phyloP scores from a whole-genome alignment of 1,139 yeast species.

The Geotrichum fermentans region DNA sequence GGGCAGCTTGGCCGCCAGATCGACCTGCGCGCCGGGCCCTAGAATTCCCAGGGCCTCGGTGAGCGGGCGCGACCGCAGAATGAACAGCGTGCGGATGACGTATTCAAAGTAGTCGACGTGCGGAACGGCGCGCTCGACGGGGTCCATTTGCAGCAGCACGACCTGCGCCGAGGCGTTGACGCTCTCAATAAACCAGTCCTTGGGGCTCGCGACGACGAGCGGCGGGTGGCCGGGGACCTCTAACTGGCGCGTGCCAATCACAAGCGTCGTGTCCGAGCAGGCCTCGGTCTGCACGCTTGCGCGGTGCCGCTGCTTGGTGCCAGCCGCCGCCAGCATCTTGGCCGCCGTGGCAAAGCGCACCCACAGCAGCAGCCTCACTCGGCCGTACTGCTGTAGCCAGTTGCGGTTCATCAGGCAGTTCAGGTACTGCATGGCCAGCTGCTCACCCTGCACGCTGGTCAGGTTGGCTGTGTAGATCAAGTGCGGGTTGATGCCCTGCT shows the following conservation, averaged over 20 bases:
- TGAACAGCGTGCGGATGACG: constrained; percentile 60
- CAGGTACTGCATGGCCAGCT: constrained; percentile 70
- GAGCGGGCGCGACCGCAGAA: constrained; percentile 48
- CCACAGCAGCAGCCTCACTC: constrained; percentile 66
- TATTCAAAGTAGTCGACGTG: constrained; percentile 59
- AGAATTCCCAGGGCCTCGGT: constrained; percentile 48
- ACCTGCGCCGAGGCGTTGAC: constrained; percentile 11
- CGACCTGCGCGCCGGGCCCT: constrained; percentile 74
- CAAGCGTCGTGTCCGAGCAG: constrained; percentile 49
- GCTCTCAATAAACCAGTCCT: constrained; percentile 8
- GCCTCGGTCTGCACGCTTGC: constrained; percentile 59
- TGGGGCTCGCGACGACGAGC: not conserved
- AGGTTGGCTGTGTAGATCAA: constrained; percentile 64
- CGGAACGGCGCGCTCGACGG: constrained; percentile 30
- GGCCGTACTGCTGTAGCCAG: constrained; percentile 73
- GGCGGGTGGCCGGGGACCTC: not conserved
- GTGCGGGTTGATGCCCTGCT: constrained; percentile 51
- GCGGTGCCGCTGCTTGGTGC: constrained; percentile 48
- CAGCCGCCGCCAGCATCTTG: constrained; percentile 54
- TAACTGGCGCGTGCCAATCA: constrained; percentile 38
- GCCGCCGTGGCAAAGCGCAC: constrained; percentile 55
- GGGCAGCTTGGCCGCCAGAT: constrained; percentile 46
- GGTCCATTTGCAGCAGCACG: constrained; percentile 30
- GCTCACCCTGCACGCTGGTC: constrained; percentile 57
- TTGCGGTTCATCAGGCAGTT: constrained; percentile 63